Conservation (phyloP, 148 eudicot genomes). For the Hydrangea macrophylla region DNA sequence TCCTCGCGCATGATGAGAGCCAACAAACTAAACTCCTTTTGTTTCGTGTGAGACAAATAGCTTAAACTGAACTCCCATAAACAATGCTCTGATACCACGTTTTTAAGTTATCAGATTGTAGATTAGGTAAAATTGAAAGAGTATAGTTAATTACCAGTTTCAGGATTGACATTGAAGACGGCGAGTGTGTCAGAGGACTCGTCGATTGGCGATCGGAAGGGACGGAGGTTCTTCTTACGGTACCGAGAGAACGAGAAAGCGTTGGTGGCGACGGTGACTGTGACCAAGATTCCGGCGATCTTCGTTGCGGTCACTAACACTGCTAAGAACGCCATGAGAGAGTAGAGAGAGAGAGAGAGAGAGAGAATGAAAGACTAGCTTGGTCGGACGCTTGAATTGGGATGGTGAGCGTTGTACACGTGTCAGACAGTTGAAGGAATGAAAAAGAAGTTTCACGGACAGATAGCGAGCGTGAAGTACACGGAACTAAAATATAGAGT, state of each 20-base stretch:
- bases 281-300: constrained; percentile 69
- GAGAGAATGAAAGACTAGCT: neutral
- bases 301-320: constrained; percentile 67
- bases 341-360: constrained; percentile 2
- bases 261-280: constrained; percentile 72
- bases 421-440: no score
- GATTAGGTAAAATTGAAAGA: neutral
- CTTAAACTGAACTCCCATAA: no score
- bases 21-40: no score
- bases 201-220: constrained; percentile 66
- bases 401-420: no score
- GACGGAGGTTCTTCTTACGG: constrained; percentile 60
- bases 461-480: no score
- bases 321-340: constrained; percentile 40
- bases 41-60: no score
- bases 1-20: no score
- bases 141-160: constrained; percentile 22
- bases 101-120: no score
- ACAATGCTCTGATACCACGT: no score
- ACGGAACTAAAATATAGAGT: no score
- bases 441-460: no score
- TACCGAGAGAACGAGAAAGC: constrained; percentile 66
- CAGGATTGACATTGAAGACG: constrained; percentile 49
- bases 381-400: no score
- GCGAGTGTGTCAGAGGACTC: constrained; percentile 72